phyloP scores from a whole-genome alignment of 1,284 basidiomycete genomes.

The Microbotryum lychnidis-dioicae region DNA sequence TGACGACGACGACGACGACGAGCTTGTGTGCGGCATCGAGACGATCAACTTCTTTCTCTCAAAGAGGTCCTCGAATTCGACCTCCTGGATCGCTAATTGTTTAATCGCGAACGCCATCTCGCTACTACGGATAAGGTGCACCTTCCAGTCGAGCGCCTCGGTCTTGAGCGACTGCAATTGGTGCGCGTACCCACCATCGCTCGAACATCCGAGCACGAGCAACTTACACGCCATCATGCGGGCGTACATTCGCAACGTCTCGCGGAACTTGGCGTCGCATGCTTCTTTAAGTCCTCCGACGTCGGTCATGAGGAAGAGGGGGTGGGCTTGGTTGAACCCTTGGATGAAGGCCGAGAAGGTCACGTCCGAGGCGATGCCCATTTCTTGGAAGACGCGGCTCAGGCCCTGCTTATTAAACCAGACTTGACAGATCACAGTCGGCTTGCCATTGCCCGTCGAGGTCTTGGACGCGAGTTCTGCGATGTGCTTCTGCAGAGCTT shows the following conservation, averaged over 20 bases:
- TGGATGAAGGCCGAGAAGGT: constrained; percentile 55
- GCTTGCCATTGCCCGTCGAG: constrained; percentile 4
- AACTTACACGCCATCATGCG: constrained; percentile 23
- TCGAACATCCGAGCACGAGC: constrained; percentile 20
- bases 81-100: constrained; percentile 15
- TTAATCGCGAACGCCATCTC: constrained; percentile 27
- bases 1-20: constrained; percentile 3
- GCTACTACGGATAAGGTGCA: constrained; percentile 16
- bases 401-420: constrained; percentile 59
- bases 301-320: constrained; percentile 14
- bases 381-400: constrained; percentile 17
- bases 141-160: constrained; percentile 13
- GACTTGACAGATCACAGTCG: constrained; percentile 52
- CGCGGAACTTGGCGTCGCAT: constrained; percentile 22
- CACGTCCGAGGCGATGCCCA: constrained; percentile 28
- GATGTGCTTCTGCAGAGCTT: constrained; percentile 34
- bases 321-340: constrained; percentile 50
- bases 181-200: constrained; percentile 27
- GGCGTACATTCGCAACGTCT: constrained; percentile 18
- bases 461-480: constrained; percentile 8
- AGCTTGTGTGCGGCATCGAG: background rate
- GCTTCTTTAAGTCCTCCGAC: constrained; percentile 12
- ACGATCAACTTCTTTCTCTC: constrained; percentile 18
- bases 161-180: constrained; percentile 19
- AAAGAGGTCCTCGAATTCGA: constrained; percentile 19